These are phyloP conservation scores for Kluyveromyces wickerhamii DNA, from an alignment of 805 yeast species.

Conservation along the genomic window DNA sequence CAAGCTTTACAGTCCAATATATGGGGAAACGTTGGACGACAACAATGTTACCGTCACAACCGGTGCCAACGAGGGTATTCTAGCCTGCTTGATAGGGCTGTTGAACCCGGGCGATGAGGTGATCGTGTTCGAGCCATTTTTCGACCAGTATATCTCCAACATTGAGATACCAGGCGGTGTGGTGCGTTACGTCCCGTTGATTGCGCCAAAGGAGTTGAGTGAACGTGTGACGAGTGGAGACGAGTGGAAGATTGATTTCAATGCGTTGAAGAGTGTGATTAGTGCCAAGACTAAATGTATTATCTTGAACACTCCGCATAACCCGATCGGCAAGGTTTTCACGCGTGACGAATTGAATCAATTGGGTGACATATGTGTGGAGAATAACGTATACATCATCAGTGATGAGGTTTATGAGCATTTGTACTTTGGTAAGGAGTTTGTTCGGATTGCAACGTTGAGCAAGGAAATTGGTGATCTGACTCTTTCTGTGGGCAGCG, in stretches of 20 bases:
- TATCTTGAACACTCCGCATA: slow-evolving; percentile 89
- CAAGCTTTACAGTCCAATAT: slow-evolving; percentile 60
- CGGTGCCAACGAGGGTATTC: slow-evolving; percentile 96
- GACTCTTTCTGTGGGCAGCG: slow-evolving; percentile 90
- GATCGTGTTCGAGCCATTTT: slow-evolving; percentile 93
- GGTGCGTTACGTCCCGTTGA: slow-evolving; percentile 77
- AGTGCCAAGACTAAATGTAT: slow-evolving; percentile 73
- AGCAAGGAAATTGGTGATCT: slow-evolving; percentile 70
- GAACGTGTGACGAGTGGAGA: slow-evolving; percentile 60
- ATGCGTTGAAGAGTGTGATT: slow-evolving; percentile 64
- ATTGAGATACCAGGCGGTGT: slow-evolving; percentile 91
- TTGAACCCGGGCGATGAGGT: slow-evolving; percentile 87
- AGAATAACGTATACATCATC: slow-evolving; percentile 72
- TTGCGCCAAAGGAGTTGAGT: slow-evolving; percentile 70
- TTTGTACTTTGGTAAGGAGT: slow-evolving; percentile 57
- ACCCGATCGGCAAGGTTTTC: slow-evolving; percentile 91
- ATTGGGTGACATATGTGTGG: slow-evolving; percentile 77
- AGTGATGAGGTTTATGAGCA: slow-evolving; percentile 96
- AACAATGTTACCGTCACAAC: slow-evolving; percentile 67
- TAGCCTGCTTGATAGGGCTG: slow-evolving; percentile 76
- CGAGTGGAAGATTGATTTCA: slow-evolving; percentile 84
- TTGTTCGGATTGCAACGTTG: slow-evolving; percentile 79
- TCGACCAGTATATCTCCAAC: slow-evolving; percentile 93
- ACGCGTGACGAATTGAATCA: slow-evolving; percentile 61
- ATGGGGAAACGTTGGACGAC: slow-evolving; percentile 41